Base-by-base conservation (phyloP, 2,329 filamentous ascomycete genomes). In the Ceratocystis diversiconidia region DNA sequence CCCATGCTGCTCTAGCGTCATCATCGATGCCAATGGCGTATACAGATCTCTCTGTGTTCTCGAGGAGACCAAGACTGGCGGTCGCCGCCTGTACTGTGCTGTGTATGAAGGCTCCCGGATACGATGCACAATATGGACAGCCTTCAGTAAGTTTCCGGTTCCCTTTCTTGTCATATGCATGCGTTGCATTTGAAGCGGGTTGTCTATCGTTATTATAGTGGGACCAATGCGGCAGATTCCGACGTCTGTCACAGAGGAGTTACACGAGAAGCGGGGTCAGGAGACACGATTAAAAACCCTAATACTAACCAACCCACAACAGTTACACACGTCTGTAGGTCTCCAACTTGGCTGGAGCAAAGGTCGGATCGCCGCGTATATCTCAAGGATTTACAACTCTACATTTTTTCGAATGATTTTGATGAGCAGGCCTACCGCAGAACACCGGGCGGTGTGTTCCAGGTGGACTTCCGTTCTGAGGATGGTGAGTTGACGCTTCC, bases 341-440 rank as follows among this genome's bases (percentile, higher is more conserved):
- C 79, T 2, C 71, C 74, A 0, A 75, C 74, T 2, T 85, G 82
- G 82, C 72, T 85, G 25, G 75, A 76, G 36, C 79, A 77, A 57
- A 77, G 78, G 48, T 76, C 76, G 12, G 73, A 73, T 12, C 76
- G 77, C 65, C 75, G 77, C 28, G 73, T 86, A 66, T 79, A 78
- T 74, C 73, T 86, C 1, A 77, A 76, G 43, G 79, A 83, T 67
- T 71, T 86, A 17, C 78, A 82, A 66, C 77, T 82, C 0, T 85
- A 84, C 70, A 79, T 85, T 6, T 85, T 86, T 71, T 82, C 79
- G 70, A 73, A 79, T n/a, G 73, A 76, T 1, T 86, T 85, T 69
- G 76, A 77, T 6, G 78, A 82, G 68, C 76, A 78, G 64, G 75
- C 76, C 60, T 80, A 82, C 73, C 78, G 82, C 3, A 77, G 77